These are phyloP conservation scores for Chaetomiaceae sp. DNA, from an alignment of 2,329 filamentous ascomycete genomes.

Conservation along the genomic window DNA sequence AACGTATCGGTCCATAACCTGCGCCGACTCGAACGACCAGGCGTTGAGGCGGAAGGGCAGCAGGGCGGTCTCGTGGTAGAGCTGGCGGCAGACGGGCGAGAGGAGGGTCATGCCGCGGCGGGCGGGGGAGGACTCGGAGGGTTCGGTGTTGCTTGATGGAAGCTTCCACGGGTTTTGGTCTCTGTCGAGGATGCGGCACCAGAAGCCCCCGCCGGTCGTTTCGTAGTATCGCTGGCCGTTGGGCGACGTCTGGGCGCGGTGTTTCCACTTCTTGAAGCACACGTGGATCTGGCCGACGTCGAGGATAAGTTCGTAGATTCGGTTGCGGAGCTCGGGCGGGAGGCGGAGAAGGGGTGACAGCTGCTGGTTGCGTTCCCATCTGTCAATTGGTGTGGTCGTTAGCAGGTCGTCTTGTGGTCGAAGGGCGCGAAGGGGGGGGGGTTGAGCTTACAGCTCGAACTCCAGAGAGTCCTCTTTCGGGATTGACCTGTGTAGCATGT, in stretches of 20 bases:
- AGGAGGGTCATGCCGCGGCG: slow-evolving; percentile 30
- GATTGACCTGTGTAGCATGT: slow-evolving; percentile 16
- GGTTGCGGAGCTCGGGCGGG: slow-evolving; percentile 33
- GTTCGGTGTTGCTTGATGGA: background rate
- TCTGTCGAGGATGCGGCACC: slow-evolving; percentile 27
- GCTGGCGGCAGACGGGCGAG: slow-evolving; percentile 34
- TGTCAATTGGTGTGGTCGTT: slow-evolving; percentile 1
- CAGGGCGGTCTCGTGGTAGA: slow-evolving; percentile 35
- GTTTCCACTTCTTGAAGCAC: slow-evolving; percentile 29
- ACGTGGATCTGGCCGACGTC: slow-evolving; percentile 33
- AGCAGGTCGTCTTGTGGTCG: background rate
- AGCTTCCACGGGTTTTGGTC: slow-evolving; percentile 30
- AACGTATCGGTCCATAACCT: slow-evolving; percentile 34
- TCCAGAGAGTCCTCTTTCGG: slow-evolving; percentile 14
- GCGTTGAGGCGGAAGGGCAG: slow-evolving; percentile 34
- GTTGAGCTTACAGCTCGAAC: slow-evolving; percentile 19
- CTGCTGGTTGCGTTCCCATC: slow-evolving; percentile 28
- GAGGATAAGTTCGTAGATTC: slow-evolving; percentile 33
- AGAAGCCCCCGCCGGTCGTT: slow-evolving; percentile 29
- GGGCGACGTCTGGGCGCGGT: slow-evolving; percentile 20
- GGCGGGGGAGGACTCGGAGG: background rate
- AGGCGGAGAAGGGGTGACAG: slow-evolving; percentile 32
- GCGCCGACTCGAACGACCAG: slow-evolving; percentile 33
- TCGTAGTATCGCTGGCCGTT: slow-evolving; percentile 22
- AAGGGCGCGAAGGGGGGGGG: background rate